Conservation (phyloP, 805 yeast genomes). For the Zygosaccharomyces bailii region DNA sequence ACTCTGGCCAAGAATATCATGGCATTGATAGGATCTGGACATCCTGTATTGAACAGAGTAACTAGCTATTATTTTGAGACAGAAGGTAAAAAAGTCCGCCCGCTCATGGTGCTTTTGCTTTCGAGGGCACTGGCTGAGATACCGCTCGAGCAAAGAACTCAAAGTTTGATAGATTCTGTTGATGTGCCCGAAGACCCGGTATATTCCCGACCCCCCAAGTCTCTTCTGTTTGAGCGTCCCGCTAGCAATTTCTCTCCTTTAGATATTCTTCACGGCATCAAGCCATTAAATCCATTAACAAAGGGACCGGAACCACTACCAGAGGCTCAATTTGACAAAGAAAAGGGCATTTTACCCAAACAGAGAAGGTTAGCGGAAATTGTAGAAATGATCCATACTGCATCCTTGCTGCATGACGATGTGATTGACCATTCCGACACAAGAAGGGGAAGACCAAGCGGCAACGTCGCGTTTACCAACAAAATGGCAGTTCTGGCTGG, state of each 20-base stretch:
- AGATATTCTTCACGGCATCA: conserved; percentile 80
- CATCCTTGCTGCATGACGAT: conserved; percentile 92
- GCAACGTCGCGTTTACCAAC: conserved; percentile 90
- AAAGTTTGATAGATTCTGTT: conserved; percentile 55
- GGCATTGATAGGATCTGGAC: conserved; percentile 83
- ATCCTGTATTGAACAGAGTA: conserved; percentile 86
- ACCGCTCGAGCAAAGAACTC: conserved; percentile 63
- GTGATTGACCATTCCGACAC: conserved; percentile 89
- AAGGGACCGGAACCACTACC: conserved; percentile 74
- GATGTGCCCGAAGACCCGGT: conserved; percentile 69
- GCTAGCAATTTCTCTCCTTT: conserved; percentile 63
- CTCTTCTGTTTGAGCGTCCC: conserved; percentile 57
- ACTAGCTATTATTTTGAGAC: conserved; percentile 94
- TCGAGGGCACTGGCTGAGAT: conserved; percentile 77
- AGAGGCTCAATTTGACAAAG: conserved; percentile 43
- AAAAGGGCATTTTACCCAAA: conserved; percentile 82
- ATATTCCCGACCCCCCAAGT: conserved; percentile 54
- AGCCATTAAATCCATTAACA: conserved; percentile 86
- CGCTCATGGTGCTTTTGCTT: conserved; percentile 77
- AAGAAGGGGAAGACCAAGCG: conserved; percentile 85
- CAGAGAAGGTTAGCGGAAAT: conserved; percentile 95
- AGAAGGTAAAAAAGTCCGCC: conserved; percentile 94
- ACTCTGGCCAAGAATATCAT: conserved; percentile 84
- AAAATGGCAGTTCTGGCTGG: conserved; percentile 98
- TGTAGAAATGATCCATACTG: conserved; percentile 98